These are phyloP conservation scores for Psilocybe cyanescens DNA, from an alignment of 768 basidiomycete genomes.

Conservation along the genomic window DNA sequence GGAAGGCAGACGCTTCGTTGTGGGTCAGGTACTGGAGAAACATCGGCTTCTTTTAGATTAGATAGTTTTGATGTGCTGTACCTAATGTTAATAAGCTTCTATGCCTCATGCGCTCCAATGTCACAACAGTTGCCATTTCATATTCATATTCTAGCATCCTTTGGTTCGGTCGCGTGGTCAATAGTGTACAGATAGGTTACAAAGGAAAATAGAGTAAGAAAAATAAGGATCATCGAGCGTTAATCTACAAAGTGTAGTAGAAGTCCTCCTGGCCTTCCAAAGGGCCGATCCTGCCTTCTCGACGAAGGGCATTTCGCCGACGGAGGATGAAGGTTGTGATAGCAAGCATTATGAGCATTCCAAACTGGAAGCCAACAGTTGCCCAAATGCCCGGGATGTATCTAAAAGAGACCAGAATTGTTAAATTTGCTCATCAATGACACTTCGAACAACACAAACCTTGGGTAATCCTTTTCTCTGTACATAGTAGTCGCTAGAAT, in stretches of 20 bases:
- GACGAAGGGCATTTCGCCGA: slow-evolving; percentile 32
- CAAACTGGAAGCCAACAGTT: slow-evolving; percentile 37
- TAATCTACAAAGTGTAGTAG: slow-evolving; percentile 34
- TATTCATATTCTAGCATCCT: too few relatives aligned
- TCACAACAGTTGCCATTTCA: too few relatives aligned
- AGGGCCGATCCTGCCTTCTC: slow-evolving; percentile 32
- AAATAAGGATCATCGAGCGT: neutral
- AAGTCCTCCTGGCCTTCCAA: slow-evolving; percentile 39
- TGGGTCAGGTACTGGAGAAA: slow-evolving; percentile 42
- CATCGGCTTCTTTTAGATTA: too few relatives aligned
- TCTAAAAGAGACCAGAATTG: slow-evolving; percentile 7
- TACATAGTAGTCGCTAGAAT: slow-evolving; percentile 42
- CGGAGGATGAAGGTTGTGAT: slow-evolving; percentile 31
- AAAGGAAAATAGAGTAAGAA: neutral
- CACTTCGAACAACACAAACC: slow-evolving; percentile 15
- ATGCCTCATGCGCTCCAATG: too few relatives aligned
- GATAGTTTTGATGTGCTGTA: too few relatives aligned
- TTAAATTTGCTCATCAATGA: neutral
- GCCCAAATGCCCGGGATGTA: slow-evolving; percentile 40
- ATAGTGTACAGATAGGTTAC: neutral
- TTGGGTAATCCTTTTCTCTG: slow-evolving; percentile 37
- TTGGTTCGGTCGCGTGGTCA: neutral
- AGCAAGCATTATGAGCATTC: slow-evolving; percentile 31
- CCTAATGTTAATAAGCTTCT: too few relatives aligned
- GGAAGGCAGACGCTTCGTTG: slow-evolving; percentile 21